Evolutionary conservation across 208 protist genomes (phyloP), one percentile per base, ranked within the genome.

Genomic region (Porcisia deanei): DNA sequence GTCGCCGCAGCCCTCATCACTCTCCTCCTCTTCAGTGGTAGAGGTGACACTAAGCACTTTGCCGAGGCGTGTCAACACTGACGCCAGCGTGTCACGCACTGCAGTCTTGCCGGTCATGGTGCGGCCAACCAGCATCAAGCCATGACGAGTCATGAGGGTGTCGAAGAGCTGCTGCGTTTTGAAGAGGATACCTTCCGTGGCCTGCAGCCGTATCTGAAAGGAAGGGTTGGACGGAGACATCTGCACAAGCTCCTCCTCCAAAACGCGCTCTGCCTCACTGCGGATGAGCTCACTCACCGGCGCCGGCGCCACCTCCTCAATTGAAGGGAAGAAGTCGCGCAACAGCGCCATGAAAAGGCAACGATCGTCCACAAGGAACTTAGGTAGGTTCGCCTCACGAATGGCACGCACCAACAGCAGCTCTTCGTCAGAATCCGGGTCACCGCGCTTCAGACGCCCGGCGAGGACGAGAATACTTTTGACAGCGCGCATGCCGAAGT

Each of bases 401-500:
- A 98, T 97, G 34, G 94, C 93, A 60, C 89, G 85, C 63, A 98
- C 94, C 10, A 99, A 80, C 1, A 99, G 88, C 80, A 97, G 83
- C 71, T 98, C 95, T 84, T 99, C 97, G 52, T 92, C 85, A 8
- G 88, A 75, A 47, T 97, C 89, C 30, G 94, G 93, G 66, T 96
- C 83, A 22, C 85, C 83, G 18, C 94, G 90, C 85, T 98, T 98
- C 45, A 97, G 85, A 12, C 85, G 88, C 41, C 98, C 98, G 12
- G 98, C 98, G 53, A 98, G 86, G 34, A 98, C 91, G 53, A 99
- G 86, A 88, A 98, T 97, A 47, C 94, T 95, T 83, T 98, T 98
- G 58, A 99, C 91, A 12, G 97, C 94, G 79, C 98, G 96, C 90
- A 99, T 97, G 77, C 96, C 96, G 77, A 97, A 99, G 77, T 99